phyloP scores from a whole-genome alignment of 2,329 filamentous ascomycete species.

The Blastomyces parvus region DNA sequence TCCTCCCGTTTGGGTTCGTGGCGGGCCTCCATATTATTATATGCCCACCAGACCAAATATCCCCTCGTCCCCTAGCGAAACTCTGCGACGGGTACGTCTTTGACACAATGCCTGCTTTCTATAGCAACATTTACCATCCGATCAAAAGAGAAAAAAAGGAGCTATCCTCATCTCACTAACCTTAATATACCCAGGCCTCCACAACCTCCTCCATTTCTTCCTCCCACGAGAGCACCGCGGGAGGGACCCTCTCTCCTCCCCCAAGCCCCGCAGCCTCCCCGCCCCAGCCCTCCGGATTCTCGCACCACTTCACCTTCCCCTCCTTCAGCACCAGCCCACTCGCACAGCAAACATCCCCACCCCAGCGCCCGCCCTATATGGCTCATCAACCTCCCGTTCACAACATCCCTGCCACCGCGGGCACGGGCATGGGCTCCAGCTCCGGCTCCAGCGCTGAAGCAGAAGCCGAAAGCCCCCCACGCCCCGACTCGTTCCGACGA shows the following conservation, averaged over 20 bases:
- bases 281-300: conserved; percentile 12
- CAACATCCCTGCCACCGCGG: not conserved
- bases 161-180: not conserved
- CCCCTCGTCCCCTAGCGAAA: not conserved
- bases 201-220: conserved; percentile 20
- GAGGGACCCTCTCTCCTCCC: not conserved
- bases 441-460: not conserved
- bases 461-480: not conserved
- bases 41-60: conserved; percentile 7
- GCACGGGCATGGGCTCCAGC: not conserved
- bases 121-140: not conserved
- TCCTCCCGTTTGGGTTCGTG: conserved; percentile 17
- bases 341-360: not conserved
- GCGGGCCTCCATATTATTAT: conserved; percentile 16
- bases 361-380: not conserved
- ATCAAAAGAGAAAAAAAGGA: not conserved
- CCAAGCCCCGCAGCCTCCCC: conserved; percentile 4
- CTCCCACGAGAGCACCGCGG: conserved; percentile 11
- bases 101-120: not conserved
- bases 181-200: conserved; percentile 19
- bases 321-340: conserved; percentile 9
- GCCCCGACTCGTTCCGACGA: not conserved
- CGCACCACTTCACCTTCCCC: conserved; percentile 16
- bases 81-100: conserved; percentile 11
- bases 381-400: not conserved